These are phyloP conservation scores for Volvox reticuliferus DNA, from an alignment of 139 green algal species.

Conservation along the genomic window DNA sequence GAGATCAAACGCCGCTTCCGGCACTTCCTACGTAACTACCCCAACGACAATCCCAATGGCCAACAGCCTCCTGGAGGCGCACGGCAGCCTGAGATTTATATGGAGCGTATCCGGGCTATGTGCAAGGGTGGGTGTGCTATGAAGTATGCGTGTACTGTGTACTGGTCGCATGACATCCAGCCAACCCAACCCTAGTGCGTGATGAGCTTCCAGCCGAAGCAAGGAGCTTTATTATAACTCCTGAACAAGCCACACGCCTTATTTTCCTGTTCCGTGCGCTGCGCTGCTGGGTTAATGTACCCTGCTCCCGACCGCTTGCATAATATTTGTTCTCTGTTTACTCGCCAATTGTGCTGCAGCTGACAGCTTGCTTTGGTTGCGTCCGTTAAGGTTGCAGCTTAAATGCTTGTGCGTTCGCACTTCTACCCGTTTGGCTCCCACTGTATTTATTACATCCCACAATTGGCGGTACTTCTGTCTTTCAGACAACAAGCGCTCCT, in stretches of 20 bases:
- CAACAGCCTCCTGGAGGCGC: not conserved
- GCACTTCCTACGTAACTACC: slow-evolving; percentile 72
- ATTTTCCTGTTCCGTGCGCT: no score
- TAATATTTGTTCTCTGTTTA: not conserved
- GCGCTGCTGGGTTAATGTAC: no score
- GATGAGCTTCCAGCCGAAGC: no score
- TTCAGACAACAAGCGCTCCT: slow-evolving; percentile 78
- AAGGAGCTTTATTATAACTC: no score
- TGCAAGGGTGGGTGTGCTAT: slow-evolving; percentile 43
- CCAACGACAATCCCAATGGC: slow-evolving; percentile 39
- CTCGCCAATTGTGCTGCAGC: not conserved
- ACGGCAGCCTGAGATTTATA: slow-evolving; percentile 17
- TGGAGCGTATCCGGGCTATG: slow-evolving; percentile 59
- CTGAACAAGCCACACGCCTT: no score
- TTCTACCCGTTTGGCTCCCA: not conserved
- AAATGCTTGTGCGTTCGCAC: not conserved
- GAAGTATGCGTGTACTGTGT: no score
- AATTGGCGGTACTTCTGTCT: no score
- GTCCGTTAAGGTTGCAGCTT: not conserved
- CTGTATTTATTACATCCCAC: no score
- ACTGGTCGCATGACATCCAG: no score
- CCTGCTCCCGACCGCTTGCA: no score
- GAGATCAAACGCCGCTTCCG: slow-evolving; percentile 76
- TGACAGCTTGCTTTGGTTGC: not conserved
- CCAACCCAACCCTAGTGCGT: no score